These are phyloP conservation scores for Termitomyces heimii DNA, from an alignment of 768 basidiomycete genomes.

Conservation along the genomic window DNA sequence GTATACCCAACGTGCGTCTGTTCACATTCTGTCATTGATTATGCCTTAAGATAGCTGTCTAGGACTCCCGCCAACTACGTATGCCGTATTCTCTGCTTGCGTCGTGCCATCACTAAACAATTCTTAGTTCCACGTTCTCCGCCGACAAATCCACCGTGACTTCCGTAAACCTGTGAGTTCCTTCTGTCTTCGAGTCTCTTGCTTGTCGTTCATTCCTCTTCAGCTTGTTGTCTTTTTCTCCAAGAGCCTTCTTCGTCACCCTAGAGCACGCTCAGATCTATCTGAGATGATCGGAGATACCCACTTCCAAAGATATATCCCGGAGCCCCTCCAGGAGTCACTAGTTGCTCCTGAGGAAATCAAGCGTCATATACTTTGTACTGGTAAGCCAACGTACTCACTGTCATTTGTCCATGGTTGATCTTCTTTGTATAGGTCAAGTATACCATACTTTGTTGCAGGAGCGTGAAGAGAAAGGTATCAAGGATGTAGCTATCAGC, in stretches of 20 bases:
- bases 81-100: conserved; percentile 14
- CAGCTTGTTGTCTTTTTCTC: conserved; percentile 96
- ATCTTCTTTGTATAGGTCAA: conserved; percentile 53
- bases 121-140: conserved; percentile 86
- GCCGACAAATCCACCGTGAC: conserved; percentile 95
- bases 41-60: conserved; percentile 7
- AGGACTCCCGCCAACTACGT: conserved; percentile 95
- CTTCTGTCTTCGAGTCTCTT: conserved; percentile 13
- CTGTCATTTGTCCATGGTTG: conserved; percentile 1
- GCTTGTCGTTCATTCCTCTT: neutral
- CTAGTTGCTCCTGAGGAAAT: conserved; percentile 82
- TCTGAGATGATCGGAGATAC: conserved; percentile 88
- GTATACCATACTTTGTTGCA: conserved; percentile 88
- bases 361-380: conserved; percentile 87
- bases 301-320: conserved; percentile 89
- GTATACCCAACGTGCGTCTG: conserved; percentile 86
- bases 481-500: conserved; percentile 92
- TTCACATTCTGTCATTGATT: neutral
- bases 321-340: conserved; percentile 69
- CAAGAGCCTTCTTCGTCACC: conserved; percentile 92
- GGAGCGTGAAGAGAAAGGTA: conserved; percentile 86
- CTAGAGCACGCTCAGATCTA: conserved; percentile 81
- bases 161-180: conserved; percentile 88
- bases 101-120: neutral
- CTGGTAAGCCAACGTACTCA: conserved; percentile 34